phyloP scores from a whole-genome alignment of 2,329 filamentous ascomycete species.

The Fusarium begoniae region DNA sequence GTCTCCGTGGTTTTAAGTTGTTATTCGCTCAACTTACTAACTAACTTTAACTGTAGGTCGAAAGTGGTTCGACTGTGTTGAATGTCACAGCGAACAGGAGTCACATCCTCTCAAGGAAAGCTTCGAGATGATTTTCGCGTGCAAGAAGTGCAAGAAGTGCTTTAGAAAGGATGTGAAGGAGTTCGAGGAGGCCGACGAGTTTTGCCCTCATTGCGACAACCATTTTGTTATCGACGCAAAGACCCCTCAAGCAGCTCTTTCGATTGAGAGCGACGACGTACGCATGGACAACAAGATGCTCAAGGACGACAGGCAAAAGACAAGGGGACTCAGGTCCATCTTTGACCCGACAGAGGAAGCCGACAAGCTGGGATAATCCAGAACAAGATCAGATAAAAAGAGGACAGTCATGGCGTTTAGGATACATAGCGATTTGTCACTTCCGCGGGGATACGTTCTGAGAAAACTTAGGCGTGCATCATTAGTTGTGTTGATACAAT shows the following conservation, averaged over 20 bases:
- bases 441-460: constrained; percentile 25
- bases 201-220: constrained; percentile 99
- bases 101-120: constrained; percentile 78
- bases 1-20: neutral
- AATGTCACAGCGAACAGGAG: constrained; percentile 89
- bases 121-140: constrained; percentile 92
- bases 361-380: constrained; percentile 74
- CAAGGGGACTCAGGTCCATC: constrained; percentile 65
- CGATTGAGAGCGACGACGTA: constrained; percentile 91
- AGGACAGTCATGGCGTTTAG: constrained; percentile 44
- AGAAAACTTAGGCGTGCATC: constrained; percentile 36
- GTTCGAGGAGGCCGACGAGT: constrained; percentile 97
- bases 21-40: neutral
- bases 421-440: constrained; percentile 39
- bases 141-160: constrained; percentile 99
- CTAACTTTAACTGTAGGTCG: constrained; percentile 65
- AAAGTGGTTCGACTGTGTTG: constrained; percentile 99
- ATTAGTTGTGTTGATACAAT: constrained; percentile 52
- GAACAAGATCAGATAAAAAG: constrained; percentile 34
- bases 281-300: constrained; percentile 90
- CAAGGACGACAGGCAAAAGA: constrained; percentile 82
- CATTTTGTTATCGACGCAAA: constrained; percentile 94
- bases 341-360: constrained; percentile 81
- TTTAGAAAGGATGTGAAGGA: constrained; percentile 94
- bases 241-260: constrained; percentile 81